phyloP scores from a whole-genome alignment of 2,329 filamentous ascomycete genomes.

The Periconia sp. region DNA sequence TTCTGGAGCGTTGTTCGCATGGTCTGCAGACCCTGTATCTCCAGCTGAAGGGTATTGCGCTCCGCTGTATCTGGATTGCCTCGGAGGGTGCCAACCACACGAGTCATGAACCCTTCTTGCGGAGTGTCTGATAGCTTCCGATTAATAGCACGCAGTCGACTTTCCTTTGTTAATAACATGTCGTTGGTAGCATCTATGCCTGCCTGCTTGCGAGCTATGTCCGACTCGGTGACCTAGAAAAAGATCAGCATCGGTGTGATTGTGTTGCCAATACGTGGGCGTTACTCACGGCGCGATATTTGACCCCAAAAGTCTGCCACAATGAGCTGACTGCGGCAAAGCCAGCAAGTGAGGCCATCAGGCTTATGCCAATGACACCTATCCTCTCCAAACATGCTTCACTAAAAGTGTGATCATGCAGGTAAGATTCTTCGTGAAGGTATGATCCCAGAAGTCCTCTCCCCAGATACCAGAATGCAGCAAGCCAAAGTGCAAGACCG shows the following conservation, averaged over 20 bases:
- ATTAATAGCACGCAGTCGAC: constrained; percentile 70
- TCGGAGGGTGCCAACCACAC: constrained; percentile 71
- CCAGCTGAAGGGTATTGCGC: constrained; percentile 63
- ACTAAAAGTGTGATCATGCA: constrained; percentile 51
- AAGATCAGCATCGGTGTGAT: constrained; percentile 14
- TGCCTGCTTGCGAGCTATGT: constrained; percentile 75
- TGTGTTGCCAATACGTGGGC: neutral
- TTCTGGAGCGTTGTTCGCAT: constrained; percentile 74
- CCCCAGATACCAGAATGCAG: constrained; percentile 75
- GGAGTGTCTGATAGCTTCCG: constrained; percentile 58
- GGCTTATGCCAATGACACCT: constrained; percentile 79
- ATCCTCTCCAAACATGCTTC: constrained; percentile 66
- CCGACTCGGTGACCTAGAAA: constrained; percentile 64
- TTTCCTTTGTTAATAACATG: constrained; percentile 75
- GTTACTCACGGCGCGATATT: constrained; percentile 56
- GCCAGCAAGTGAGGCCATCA: constrained; percentile 86
- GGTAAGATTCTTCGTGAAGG: constrained; percentile 48
- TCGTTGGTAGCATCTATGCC: constrained; percentile 78
- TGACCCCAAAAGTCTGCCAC: constrained; percentile 78
- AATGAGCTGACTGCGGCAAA: constrained; percentile 87
- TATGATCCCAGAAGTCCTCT: constrained; percentile 60
- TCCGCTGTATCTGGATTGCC: constrained; percentile 61
- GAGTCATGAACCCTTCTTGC: constrained; percentile 66
- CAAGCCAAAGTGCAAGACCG: constrained; percentile 69
- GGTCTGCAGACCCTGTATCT: constrained; percentile 76